phyloP scores from a whole-genome alignment of 2,329 filamentous ascomycete species.

The Aspergillus quadrilineatus region DNA sequence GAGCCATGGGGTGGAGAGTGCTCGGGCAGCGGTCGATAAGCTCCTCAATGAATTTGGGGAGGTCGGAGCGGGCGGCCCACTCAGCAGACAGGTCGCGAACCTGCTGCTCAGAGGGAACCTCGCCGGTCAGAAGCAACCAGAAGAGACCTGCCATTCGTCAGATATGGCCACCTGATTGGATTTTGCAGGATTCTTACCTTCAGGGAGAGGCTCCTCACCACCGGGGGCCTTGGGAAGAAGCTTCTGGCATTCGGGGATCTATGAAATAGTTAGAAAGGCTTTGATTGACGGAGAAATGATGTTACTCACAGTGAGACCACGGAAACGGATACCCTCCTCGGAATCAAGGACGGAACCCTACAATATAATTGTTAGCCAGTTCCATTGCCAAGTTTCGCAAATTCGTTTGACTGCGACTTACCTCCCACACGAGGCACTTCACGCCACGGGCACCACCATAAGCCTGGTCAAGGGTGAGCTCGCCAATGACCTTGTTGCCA shows the following conservation, averaged over 20 bases:
- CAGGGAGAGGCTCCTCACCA: slow-evolving; percentile 93
- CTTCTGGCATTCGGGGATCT: slow-evolving; percentile 97
- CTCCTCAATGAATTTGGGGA: slow-evolving; percentile 98
- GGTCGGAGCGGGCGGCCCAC: slow-evolving; percentile 94
- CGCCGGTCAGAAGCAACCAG: slow-evolving; percentile 98
- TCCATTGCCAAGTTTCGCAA: neutral
- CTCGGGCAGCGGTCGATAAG: slow-evolving; percentile 99
- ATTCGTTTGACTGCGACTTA: slow-evolving; percentile 24
- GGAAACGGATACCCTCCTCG: slow-evolving; percentile 99
- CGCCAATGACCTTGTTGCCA: slow-evolving; percentile 91
- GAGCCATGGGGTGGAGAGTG: slow-evolving; percentile 99
- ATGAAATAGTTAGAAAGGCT: slow-evolving; percentile 23
- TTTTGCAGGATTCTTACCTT: slow-evolving; percentile 58
- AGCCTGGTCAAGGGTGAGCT: slow-evolving; percentile 98
- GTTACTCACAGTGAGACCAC: slow-evolving; percentile 76
- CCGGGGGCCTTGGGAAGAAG: slow-evolving; percentile 95
- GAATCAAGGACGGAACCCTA: slow-evolving; percentile 91
- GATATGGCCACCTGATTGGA: neutral
- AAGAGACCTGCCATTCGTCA: slow-evolving; percentile 69
- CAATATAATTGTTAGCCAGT: slow-evolving; percentile 14
- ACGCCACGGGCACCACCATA: slow-evolving; percentile 99
- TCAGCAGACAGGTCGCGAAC: slow-evolving; percentile 97
- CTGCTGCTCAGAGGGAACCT: slow-evolving; percentile 97
- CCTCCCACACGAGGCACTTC: slow-evolving; percentile 98
- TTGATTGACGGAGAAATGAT: neutral